Conservation (phyloP, 805 yeast genomes). For the Spathaspora passalidarum region DNA sequence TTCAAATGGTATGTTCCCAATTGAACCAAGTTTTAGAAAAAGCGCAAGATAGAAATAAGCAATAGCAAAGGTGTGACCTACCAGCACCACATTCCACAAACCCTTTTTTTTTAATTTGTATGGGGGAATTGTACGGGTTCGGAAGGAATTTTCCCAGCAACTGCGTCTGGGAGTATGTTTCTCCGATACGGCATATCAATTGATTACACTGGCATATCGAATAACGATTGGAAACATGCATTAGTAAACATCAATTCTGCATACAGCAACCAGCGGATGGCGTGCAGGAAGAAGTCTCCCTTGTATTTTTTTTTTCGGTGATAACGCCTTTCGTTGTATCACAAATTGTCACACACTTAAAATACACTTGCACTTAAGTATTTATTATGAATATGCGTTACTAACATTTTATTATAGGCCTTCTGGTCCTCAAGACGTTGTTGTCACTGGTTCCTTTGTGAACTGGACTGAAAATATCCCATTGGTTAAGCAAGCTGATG, state of each 20-base stretch:
- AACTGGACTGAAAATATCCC: conserved; percentile 60
- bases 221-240: background rate
- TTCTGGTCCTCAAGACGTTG: conserved; percentile 48
- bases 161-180: too few relatives aligned
- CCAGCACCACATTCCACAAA: background rate
- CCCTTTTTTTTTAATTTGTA: background rate
- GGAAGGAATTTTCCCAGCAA: too few relatives aligned
- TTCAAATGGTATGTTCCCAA: conserved; percentile 40
- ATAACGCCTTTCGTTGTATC: background rate
- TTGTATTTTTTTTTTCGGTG: background rate
- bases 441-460: conserved; percentile 70
- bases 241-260: background rate
- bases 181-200: background rate
- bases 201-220: background rate
- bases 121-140: background rate
- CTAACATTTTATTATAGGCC: conserved; percentile 29
- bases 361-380: too few relatives aligned
- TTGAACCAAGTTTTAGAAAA: background rate
- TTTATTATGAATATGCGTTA: too few relatives aligned
- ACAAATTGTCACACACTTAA: too few relatives aligned
- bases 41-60: background rate
- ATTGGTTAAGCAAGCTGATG: conserved; percentile 57
- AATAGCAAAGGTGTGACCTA: background rate
- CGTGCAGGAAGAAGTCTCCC: background rate
- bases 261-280: background rate